Base-by-base conservation (phyloP, 2,329 filamentous ascomycete genomes). In the Shiraia sp. region DNA sequence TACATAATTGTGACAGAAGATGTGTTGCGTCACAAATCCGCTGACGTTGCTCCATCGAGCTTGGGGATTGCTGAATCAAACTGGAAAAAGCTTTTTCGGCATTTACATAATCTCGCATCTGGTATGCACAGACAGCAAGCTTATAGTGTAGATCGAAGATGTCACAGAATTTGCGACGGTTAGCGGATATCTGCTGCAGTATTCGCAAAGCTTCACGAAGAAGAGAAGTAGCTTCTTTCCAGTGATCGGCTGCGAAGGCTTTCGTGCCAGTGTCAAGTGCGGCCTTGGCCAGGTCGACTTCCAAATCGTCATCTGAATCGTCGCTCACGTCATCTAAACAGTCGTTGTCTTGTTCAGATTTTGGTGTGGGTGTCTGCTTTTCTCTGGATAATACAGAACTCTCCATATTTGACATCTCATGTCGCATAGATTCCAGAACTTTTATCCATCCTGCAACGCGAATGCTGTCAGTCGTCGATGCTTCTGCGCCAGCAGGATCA, bases 181-280 rank as follows among this genome's bases (percentile, higher is more conserved):
- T 36, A 10, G 31, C 34, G 13, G 55, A 36, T 26, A 63, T 47
- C 29, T 54, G 47, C 15, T 57, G 51, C 15, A 63, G 29, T 32
- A 58, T 42, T 32, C 43, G 54, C 10, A 65, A 28, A 12, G 57
- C 57, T 47, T 64, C 60, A 40, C 54, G 50, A 10, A 65, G 51
- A 17, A 63, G 48, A 36, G 51, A 49, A 27, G 53, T 41, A 12
- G 61, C 60, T 23, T 64, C 59, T 8, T 36, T 34, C 51, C 55
- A 63, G 23, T 58, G 41, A 27, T 39, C 31, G 7, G 42, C 32
- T 8, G 58, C 47, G 47, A 65, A 65, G 14, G 57, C 51, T 36
- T 49, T 36, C 7, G 38, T 47, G 10, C 55, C 61, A 2, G 51
- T 53, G 6, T 53, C 49, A 14, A 61, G 45, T 9, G 61, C 60